Conservation (phyloP, 176 grass and related monocot species). For the Thinopyrum elongatum region DNA sequence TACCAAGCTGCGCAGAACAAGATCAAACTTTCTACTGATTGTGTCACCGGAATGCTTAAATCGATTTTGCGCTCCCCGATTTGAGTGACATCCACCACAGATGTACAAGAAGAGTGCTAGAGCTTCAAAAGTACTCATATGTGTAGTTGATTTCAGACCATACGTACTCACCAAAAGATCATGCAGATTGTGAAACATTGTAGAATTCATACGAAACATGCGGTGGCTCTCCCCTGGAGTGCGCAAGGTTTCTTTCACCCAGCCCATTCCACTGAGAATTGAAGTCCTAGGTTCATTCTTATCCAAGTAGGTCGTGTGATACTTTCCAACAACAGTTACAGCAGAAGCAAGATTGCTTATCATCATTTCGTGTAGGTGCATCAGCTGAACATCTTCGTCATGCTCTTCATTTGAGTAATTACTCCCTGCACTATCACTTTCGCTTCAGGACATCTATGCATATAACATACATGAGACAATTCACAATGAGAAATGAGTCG, state of each 20-base stretch:
- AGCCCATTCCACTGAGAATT: neutral
- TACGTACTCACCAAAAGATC: neutral
- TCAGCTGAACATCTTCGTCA: too few relatives aligned
- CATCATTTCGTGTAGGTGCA: neutral
- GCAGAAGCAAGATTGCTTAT: neutral
- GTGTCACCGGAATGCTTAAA: neutral
- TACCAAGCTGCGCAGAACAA: neutral
- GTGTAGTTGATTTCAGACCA: neutral
- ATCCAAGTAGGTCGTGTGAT: neutral
- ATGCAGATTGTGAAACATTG: neutral
- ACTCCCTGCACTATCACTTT: too few relatives aligned
- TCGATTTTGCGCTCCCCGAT: neutral
- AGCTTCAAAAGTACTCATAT: neutral
- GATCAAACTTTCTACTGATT: neutral
- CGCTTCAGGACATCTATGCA: too few relatives aligned
- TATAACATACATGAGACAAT: too few relatives aligned
- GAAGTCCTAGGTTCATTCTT: neutral
- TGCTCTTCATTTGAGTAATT: too few relatives aligned
- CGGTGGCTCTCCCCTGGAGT: neutral
- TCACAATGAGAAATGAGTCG: too few relatives aligned
- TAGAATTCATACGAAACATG: neutral
- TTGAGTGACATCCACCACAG: neutral
- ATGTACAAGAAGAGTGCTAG: neutral
- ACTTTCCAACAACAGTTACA: neutral
- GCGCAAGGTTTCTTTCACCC: neutral